Percentiles rank a stretch among this genome's conserved stretches.
Conservation (phyloP, 2,329 filamentous ascomycete species). For the Torrubiella hemipterigena region DNA sequence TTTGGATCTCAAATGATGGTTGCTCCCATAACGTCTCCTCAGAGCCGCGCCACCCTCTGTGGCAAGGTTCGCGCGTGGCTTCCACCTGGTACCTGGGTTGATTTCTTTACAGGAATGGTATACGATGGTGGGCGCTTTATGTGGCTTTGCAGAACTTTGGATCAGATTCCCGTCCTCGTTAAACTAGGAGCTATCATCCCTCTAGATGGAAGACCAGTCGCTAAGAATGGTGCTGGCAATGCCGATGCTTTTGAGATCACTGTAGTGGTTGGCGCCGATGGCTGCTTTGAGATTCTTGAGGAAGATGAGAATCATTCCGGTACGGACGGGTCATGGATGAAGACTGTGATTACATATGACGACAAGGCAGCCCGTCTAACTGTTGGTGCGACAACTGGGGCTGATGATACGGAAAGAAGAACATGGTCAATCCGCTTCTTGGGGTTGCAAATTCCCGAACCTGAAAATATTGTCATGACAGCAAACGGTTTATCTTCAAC, state of each 20-base stretch:
- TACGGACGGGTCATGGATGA: slow-evolving; percentile 2
- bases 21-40: slow-evolving; percentile 40
- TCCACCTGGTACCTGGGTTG: slow-evolving; percentile 39
- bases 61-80: slow-evolving; percentile 43
- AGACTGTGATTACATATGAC: slow-evolving; percentile 6
- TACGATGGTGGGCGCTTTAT: slow-evolving; percentile 45
- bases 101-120: slow-evolving; percentile 44
- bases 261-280: slow-evolving; percentile 33
- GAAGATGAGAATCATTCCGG: slow-evolving; percentile 15
- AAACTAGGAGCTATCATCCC: slow-evolving; percentile 46
- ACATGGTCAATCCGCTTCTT: too few species aligned
- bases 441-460: too few species aligned
- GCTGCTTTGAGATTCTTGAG: slow-evolving; percentile 35
- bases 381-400: too few species aligned
- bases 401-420: too few species aligned
- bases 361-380: too few species aligned
- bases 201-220: slow-evolving; percentile 30
- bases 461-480: too few species aligned
- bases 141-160: slow-evolving; percentile 35
- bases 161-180: slow-evolving; percentile 39
- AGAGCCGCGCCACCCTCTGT: slow-evolving; percentile 31
- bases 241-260: slow-evolving; percentile 36
- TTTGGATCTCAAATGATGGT: slow-evolving; percentile 47
- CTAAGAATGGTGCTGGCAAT: slow-evolving; percentile 33
- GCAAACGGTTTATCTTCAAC: too few species aligned